A percentile compares a stretch with the other conserved stretches of the same genome.
phyloP scores from a whole-genome alignment of 106 monocot genomes.

The Vanilla planifolia region DNA sequence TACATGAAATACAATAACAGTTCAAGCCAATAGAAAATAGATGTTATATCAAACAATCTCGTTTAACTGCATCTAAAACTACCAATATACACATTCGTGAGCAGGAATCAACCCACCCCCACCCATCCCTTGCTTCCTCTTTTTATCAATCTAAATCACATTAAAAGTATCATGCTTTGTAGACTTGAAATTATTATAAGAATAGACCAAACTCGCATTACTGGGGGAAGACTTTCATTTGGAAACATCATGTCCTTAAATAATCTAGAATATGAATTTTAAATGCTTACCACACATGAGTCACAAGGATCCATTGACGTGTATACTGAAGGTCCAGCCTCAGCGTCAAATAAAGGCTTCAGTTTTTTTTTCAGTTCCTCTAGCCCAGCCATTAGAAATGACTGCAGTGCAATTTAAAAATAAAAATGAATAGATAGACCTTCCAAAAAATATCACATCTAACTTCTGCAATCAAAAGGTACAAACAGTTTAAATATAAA shows the following conservation, averaged over 20 bases:
- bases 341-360: slow-evolving; percentile 77
- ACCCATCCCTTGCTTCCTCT: too few species aligned
- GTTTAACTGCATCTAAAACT: too few species aligned
- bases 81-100: too few species aligned
- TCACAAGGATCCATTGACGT: slow-evolving; percentile 53
- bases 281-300: slow-evolving; percentile 71
- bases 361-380: slow-evolving; percentile 90
- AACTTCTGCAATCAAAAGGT: not conserved
- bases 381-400: slow-evolving; percentile 68
- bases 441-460: not conserved
- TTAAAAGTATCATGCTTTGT: not conserved
- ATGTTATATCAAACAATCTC: too few species aligned
- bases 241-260: not conserved
- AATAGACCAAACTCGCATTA: not conserved
- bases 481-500: not conserved
- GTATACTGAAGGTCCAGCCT: slow-evolving; percentile 39
- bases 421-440: not conserved
- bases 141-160: too few species aligned
- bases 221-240: not conserved
- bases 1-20: too few species aligned
- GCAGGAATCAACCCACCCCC: too few species aligned
- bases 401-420: not conserved
- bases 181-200: not conserved
- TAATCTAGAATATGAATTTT: not conserved
- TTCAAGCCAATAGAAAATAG: too few species aligned